A percentile compares a stretch with the other conserved stretches of the same genome.
Conservation (phyloP, 352 stramenopile species). For the Phytopythium kandeliae region DNA sequence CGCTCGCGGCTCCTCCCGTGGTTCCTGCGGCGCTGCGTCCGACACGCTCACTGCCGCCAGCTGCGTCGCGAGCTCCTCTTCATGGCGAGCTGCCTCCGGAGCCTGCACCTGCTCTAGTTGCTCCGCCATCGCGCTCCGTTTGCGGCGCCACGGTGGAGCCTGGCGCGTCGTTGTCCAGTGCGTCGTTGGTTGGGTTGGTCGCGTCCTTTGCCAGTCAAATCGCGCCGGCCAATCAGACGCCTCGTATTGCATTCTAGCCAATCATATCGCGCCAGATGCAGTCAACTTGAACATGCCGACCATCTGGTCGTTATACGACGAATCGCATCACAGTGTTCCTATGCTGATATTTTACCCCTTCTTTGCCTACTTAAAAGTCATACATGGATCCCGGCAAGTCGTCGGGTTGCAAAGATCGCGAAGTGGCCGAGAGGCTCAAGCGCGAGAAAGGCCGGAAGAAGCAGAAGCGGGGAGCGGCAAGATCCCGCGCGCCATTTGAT, state of each 20-base stretch:
- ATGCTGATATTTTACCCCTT: slow-evolving; percentile 15
- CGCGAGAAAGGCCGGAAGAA: background rate
- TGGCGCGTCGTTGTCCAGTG: too few species aligned
- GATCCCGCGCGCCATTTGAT: background rate
- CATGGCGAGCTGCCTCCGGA: slow-evolving; percentile 12
- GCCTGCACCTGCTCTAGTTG: slow-evolving; percentile 21
- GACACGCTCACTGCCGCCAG: slow-evolving; percentile 5
- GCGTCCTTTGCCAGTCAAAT: slow-evolving; percentile 42
- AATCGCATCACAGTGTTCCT: slow-evolving; percentile 7
- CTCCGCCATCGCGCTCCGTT: background rate
- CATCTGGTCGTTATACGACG: slow-evolving; percentile 7
- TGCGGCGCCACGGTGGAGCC: background rate
- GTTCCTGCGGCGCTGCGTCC: slow-evolving; percentile 1
- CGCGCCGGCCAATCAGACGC: background rate
- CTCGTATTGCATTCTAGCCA: slow-evolving; percentile 15
- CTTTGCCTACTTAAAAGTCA: background rate
- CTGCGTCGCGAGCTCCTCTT: slow-evolving; percentile 11
- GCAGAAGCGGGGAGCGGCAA: slow-evolving; percentile 12
- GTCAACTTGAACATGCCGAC: background rate
- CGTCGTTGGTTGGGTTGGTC: too few species aligned
- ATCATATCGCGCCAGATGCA: slow-evolving; percentile 7
- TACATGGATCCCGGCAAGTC: background rate
- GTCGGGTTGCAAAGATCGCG: slow-evolving; percentile 26
- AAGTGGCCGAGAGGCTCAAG: slow-evolving; percentile 8
- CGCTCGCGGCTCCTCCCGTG: background rate